Conservation (phyloP, 768 basidiomycete species). For the Cubamyces lactineus region DNA sequence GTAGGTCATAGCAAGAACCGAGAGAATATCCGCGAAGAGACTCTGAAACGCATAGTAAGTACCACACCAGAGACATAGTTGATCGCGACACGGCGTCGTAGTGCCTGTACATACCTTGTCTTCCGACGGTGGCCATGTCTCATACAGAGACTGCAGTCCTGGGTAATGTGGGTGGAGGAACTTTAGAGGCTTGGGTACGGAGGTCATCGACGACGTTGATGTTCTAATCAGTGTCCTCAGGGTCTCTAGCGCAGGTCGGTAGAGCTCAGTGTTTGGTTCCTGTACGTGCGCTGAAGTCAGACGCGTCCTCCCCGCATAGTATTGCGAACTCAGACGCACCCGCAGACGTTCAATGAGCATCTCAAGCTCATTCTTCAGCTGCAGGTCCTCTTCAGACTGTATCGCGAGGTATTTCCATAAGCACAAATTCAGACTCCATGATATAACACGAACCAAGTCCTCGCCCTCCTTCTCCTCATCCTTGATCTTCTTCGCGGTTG, state of each 20-base stretch:
- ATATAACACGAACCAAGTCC: conserved; percentile 67
- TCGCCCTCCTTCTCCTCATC: conserved; percentile 57
- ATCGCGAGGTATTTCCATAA: background rate
- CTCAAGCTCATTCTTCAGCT: conserved; percentile 92
- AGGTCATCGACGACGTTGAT: conserved; percentile 98
- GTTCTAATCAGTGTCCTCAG: conserved; percentile 92
- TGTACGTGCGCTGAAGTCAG: conserved; percentile 38
- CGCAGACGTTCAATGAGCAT: conserved; percentile 95
- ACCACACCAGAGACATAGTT: background rate
- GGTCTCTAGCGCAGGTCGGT: conserved; percentile 90
- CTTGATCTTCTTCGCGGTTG: conserved; percentile 36
- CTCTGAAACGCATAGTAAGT: conserved; percentile 51
- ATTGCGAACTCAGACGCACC: conserved; percentile 47
- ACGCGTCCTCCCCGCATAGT: background rate
- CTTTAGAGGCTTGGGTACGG: conserved; percentile 97
- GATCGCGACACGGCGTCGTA: background rate
- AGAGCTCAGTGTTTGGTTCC: conserved; percentile 87
- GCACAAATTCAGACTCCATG: background rate
- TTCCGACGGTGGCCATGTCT: conserved; percentile 76
- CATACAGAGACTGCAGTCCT: conserved; percentile 80
- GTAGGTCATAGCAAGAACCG: conserved; percentile 99
- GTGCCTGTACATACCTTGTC: conserved; percentile 58
- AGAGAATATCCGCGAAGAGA: conserved; percentile 95
- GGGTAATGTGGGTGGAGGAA: conserved; percentile 96
- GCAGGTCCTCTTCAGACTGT: conserved; percentile 93